A percentile compares a stretch with the other conserved stretches of the same genome.
Conservation (phyloP, 108 stramenopile genomes). For the Pseudonitzschia delicatissima region DNA sequence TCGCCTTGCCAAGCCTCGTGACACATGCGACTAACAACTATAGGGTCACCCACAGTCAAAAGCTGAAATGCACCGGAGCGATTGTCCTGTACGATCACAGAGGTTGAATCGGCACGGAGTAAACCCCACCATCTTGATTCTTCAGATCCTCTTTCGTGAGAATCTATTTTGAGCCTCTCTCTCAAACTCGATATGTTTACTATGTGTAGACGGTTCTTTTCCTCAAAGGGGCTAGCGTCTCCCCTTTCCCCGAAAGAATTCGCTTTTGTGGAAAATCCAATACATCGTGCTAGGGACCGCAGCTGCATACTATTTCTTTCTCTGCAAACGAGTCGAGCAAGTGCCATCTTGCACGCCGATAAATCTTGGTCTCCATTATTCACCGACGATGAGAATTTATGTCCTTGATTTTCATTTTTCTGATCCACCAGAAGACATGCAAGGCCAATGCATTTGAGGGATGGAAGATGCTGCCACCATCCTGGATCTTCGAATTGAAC, state of each 20-base stretch:
- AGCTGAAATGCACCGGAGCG: conserved; percentile 77
- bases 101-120: conserved; percentile 71
- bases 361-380: conserved; percentile 2
- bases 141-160: conserved; percentile 79
- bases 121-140: conserved; percentile 71
- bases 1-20: conserved; percentile 78
- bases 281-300: conserved; percentile 60
- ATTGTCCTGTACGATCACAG: conserved; percentile 71
- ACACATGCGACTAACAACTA: conserved; percentile 67
- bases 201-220: conserved; percentile 56
- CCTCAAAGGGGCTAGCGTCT: conserved; percentile 57
- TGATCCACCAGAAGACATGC: conserved; percentile 62
- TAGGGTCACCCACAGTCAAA: conserved; percentile 80
- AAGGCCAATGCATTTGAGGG: conserved; percentile 86
- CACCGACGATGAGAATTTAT: background rate
- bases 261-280: conserved; percentile 61
- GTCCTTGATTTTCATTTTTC: conserved; percentile 17
- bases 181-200: conserved; percentile 49
- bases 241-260: conserved; percentile 47
- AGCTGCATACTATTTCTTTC: conserved; percentile 69
- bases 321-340: conserved; percentile 32
- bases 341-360: conserved; percentile 20
- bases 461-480: conserved; percentile 87
- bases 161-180: conserved; percentile 61
- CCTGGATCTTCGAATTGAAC: conserved; percentile 90